Evolutionary conservation across 495 filamentous ascomycete species (phyloP).

Genomic region (Recurvomyces mirabilis): DNA sequence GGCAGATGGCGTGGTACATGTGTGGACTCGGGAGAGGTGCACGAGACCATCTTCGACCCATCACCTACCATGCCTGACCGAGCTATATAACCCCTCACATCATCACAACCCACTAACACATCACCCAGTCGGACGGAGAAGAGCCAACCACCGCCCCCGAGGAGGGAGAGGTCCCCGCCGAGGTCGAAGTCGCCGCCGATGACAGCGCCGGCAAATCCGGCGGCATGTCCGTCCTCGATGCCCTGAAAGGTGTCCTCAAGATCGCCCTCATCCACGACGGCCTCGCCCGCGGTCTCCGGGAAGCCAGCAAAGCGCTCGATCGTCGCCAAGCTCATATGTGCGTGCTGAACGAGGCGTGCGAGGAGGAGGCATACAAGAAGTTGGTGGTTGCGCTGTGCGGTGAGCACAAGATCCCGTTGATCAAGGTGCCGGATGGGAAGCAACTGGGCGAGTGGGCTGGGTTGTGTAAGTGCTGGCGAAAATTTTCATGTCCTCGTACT

Average conservation of each 20-base stretch:
- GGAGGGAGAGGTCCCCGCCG: conserved; percentile 50
- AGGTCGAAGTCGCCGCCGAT: conserved; percentile 85
- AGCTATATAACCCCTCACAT: neutral
- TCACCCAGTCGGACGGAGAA: conserved; percentile 64
- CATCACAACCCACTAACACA: conserved; percentile 4
- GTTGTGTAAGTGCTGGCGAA: conserved; percentile 82
- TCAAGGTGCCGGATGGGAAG: conserved; percentile 99
- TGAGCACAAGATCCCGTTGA: conserved; percentile 98
- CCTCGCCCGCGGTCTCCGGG: conserved; percentile 92
- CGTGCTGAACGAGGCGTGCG: conserved; percentile 96
- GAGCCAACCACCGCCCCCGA: conserved; percentile 47
- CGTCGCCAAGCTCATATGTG: conserved; percentile 98
- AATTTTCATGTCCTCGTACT: too few relatives aligned
- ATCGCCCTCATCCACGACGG: conserved; percentile 98
- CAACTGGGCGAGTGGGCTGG: conserved; percentile 99
- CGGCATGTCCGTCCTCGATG: conserved; percentile 95
- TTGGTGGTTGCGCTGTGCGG: conserved; percentile 93
- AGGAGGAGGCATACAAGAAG: conserved; percentile 99
- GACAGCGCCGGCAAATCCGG: conserved; percentile 62
- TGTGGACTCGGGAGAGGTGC: conserved; percentile 5
- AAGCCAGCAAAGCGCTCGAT: conserved; percentile 95
- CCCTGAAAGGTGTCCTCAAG: conserved; percentile 94
- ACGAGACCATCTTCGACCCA: neutral
- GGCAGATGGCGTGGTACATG: neutral
- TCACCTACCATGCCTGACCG: neutral